Percentiles rank a stretch among this genome's conserved stretches.
phyloP scores from a whole-genome alignment of 2,329 filamentous ascomycete genomes.

The Teratosphaeria viscida region DNA sequence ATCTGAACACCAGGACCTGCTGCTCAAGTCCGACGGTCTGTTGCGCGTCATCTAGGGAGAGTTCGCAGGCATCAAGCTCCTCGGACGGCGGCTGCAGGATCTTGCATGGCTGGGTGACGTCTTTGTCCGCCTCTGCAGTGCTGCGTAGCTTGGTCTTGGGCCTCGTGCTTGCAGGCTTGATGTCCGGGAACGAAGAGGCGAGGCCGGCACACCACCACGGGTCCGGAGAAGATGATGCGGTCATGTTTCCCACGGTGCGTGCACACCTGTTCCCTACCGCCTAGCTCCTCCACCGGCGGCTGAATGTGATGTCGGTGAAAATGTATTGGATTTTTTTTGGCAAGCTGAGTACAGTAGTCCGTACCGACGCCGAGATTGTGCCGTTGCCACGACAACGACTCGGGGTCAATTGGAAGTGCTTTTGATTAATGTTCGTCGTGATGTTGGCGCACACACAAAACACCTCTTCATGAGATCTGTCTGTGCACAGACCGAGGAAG shows the following conservation, averaged over 20 bases:
- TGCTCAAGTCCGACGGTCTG: constrained; percentile 31
- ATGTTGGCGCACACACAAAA: too few relatives aligned
- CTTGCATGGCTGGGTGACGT: constrained; percentile 37
- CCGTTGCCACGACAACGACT: neutral
- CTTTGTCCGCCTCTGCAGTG: constrained; percentile 8
- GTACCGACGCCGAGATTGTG: neutral
- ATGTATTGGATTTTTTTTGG: neutral
- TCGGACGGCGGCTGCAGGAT: constrained; percentile 34
- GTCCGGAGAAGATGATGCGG: neutral
- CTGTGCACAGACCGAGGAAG: too few relatives aligned
- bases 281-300: neutral
- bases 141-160: constrained; percentile 36
- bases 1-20: constrained; percentile 56
- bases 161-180: constrained; percentile 34
- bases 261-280: neutral
- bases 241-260: neutral
- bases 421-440: too few relatives aligned
- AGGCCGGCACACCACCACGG: constrained; percentile 48
- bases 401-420: too few relatives aligned
- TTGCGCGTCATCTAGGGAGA: constrained; percentile 30
- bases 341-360: neutral
- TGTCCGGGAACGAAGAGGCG: constrained; percentile 45
- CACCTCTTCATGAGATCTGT: too few relatives aligned
- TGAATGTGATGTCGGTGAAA: neutral
- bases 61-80: constrained; percentile 21